phyloP scores from a whole-genome alignment of 1,284 basidiomycete genomes.

The Inonotus hispidus region DNA sequence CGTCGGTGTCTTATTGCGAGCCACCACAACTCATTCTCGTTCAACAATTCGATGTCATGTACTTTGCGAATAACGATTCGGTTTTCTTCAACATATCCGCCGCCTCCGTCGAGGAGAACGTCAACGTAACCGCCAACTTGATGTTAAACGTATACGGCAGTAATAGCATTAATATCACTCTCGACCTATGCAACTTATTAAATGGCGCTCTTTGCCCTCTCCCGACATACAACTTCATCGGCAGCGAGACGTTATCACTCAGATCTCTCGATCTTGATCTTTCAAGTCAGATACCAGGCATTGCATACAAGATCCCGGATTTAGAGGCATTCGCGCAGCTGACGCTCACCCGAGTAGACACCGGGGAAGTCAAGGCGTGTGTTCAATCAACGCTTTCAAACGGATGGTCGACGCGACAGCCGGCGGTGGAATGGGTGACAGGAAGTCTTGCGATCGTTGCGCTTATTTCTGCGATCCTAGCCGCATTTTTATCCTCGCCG shows the following conservation, averaged over 20 bases:
- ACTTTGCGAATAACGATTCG: slow-evolving; percentile 65
- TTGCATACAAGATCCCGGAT: slow-evolving; percentile 87
- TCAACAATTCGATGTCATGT: slow-evolving; percentile 75
- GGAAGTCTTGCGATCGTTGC: slow-evolving; percentile 67
- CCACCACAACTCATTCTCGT: slow-evolving; percentile 77
- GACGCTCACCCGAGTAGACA: slow-evolving; percentile 63
- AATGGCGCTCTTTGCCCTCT: slow-evolving; percentile 82
- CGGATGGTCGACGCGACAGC: slow-evolving; percentile 77
- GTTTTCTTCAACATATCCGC: slow-evolving; percentile 72
- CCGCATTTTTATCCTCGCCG: slow-evolving; percentile 44
- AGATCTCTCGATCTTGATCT: slow-evolving; percentile 54
- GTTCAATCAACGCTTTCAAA: slow-evolving; percentile 90
- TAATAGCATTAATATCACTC: slow-evolving; percentile 68
- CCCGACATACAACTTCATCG: slow-evolving; percentile 82
- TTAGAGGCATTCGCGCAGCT: slow-evolving; percentile 88
- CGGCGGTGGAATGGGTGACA: slow-evolving; percentile 73
- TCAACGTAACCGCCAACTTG: slow-evolving; percentile 76
- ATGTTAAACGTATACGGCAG: slow-evolving; percentile 81
- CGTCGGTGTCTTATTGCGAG: slow-evolving; percentile 84
- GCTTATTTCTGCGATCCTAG: slow-evolving; percentile 60
- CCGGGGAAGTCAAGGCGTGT: slow-evolving; percentile 76
- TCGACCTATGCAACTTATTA: slow-evolving; percentile 75
- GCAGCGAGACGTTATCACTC: slow-evolving; percentile 71
- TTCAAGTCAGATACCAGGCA: slow-evolving; percentile 57
- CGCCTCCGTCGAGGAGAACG: slow-evolving; percentile 66